Conservation (phyloP, 208 protist species). For the Spongospora subterranea region DNA sequence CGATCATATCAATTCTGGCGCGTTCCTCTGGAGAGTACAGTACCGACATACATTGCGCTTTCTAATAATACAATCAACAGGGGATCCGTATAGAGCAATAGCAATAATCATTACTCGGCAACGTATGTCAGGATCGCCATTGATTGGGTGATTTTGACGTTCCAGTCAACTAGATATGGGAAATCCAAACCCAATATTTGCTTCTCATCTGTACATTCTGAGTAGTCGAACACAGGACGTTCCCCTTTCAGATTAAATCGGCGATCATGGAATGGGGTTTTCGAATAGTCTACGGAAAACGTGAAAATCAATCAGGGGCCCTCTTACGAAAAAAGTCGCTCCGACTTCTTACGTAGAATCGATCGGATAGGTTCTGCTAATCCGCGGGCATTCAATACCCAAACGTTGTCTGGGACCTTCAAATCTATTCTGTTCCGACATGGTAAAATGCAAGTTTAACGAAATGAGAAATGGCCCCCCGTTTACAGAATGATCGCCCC, state of each 20-base stretch:
- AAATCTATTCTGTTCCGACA: too few species aligned
- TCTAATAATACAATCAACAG: too few species aligned
- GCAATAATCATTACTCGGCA: constrained; percentile 31
- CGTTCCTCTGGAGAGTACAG: background rate
- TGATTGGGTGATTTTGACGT: constrained; percentile 26
- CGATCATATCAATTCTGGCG: constrained; percentile 32
- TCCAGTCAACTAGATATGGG: constrained; percentile 22
- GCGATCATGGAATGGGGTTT: background rate
- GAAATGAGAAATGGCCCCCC: too few species aligned
- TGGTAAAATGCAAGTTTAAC: too few species aligned
- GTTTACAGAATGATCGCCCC: too few species aligned
- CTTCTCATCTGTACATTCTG: background rate
- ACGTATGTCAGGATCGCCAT: constrained; percentile 24
- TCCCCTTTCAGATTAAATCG: background rate
- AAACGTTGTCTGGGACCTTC: too few species aligned
- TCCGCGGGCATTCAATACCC: too few species aligned
- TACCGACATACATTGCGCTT: background rate
- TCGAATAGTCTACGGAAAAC: background rate
- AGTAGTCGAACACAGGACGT: background rate
- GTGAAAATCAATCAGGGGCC: background rate
- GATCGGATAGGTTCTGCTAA: constrained; percentile 2
- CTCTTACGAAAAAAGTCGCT: background rate
- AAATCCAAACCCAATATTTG: constrained; percentile 13
- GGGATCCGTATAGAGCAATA: too few species aligned
- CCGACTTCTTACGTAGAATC: background rate